These are phyloP conservation scores for Dothistroma pini DNA, from an alignment of 2,329 filamentous ascomycete species.

Conservation along the genomic window DNA sequence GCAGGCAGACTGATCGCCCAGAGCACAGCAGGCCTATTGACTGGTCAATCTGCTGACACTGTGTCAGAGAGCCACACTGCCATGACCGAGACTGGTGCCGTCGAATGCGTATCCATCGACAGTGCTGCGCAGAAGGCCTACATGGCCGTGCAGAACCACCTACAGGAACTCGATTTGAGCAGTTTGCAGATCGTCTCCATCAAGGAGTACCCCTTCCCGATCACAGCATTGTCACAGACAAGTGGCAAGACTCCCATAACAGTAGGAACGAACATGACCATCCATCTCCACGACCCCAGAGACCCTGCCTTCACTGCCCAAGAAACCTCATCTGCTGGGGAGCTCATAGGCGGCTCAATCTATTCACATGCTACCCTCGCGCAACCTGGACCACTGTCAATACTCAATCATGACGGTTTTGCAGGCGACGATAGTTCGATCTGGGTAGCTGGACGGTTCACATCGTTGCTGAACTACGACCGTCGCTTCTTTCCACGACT, in stretches of 20 bases:
- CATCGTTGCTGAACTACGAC: constrained; percentile 85
- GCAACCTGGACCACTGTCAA: constrained; percentile 76
- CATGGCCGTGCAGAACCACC: constrained; percentile 70
- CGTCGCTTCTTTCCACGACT: constrained; percentile 78
- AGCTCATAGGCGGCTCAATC: constrained; percentile 37
- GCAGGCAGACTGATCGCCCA: constrained; percentile 60
- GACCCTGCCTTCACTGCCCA: constrained; percentile 30
- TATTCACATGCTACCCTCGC: constrained; percentile 65
- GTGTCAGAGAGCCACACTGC: constrained; percentile 49
- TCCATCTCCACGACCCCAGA: constrained; percentile 80
- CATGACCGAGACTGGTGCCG: constrained; percentile 67
- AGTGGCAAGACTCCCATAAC: constrained; percentile 68
- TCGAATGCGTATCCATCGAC: constrained; percentile 81
- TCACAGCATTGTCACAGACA: constrained; percentile 75
- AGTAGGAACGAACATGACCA: constrained; percentile 73
- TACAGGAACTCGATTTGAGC: constrained; percentile 78
- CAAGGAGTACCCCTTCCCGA: constrained; percentile 72
- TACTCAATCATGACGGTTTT: constrained; percentile 68
- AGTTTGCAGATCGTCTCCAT: constrained; percentile 67
- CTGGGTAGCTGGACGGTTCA: constrained; percentile 83
- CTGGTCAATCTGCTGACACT: constrained; percentile 51
- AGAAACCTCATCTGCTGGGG: constrained; percentile 12
- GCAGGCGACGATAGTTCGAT: constrained; percentile 64
- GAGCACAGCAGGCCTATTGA: constrained; percentile 65
- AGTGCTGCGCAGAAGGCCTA: constrained; percentile 65